phyloP scores from a whole-genome alignment of 768 basidiomycete species.

The Boletellus sp. region DNA sequence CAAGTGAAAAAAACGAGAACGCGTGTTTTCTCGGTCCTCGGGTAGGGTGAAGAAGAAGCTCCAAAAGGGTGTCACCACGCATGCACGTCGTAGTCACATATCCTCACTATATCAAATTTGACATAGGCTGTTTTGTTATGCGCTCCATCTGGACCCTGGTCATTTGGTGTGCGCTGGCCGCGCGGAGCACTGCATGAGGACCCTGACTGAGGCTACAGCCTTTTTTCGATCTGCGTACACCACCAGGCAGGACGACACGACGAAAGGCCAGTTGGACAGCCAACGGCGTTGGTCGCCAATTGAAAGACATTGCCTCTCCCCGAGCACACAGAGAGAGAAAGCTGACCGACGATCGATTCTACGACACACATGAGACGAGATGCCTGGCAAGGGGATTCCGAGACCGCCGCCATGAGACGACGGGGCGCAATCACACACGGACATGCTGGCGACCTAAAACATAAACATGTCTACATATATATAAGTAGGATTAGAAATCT shows the following conservation, averaged over 20 bases:
- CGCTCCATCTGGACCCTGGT: constrained; percentile 16
- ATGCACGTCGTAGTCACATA: constrained; percentile 15
- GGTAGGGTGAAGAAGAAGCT: constrained; percentile 3
- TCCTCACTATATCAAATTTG: constrained; percentile 29
- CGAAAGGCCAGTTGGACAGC: not conserved
- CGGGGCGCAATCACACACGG: not conserved
- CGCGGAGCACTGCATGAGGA: constrained; percentile 20
- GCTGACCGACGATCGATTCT: not conserved
- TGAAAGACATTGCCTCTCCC: no score
- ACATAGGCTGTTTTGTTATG: constrained; percentile 15
- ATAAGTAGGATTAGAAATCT: not conserved
- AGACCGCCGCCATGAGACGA: not conserved
- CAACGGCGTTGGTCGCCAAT: no score
- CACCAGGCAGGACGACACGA: constrained; percentile 5
- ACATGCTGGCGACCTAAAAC: constrained; percentile 10
- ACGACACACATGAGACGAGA: not conserved
- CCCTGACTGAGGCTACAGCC: constrained; percentile 21
- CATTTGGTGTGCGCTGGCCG: constrained; percentile 21
- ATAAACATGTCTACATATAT: no score
- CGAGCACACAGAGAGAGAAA: no score
- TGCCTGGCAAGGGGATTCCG: not conserved
- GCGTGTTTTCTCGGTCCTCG: constrained; percentile 12
- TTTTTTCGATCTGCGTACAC: not conserved
- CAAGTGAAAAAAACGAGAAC: constrained; percentile 41
- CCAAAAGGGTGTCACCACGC: constrained; percentile 9